These are phyloP conservation scores for Citrus unshiu DNA, from an alignment of 345 rosid species.

Conservation along the genomic window DNA sequence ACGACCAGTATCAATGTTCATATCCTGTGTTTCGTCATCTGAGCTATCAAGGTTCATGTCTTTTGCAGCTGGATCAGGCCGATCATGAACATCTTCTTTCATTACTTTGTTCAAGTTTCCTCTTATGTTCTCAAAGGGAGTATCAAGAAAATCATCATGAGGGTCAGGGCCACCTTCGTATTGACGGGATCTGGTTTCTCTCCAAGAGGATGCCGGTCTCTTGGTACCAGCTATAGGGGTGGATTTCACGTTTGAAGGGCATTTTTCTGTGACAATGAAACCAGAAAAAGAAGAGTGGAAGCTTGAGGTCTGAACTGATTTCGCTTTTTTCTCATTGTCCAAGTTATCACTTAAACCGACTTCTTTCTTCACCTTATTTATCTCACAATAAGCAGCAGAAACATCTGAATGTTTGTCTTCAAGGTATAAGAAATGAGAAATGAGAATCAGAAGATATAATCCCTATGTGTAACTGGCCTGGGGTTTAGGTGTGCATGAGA, in stretches of 20 bases:
- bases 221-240: constrained; percentile 46
- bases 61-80: constrained; percentile 9
- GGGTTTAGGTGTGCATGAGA: neutral
- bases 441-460: neutral
- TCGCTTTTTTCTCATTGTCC: constrained; percentile 33
- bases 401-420: constrained; percentile 22
- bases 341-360: constrained; percentile 18
- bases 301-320: constrained; percentile 34
- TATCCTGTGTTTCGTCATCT: constrained; percentile 76
- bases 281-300: constrained; percentile 26
- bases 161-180: constrained; percentile 56
- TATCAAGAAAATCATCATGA: constrained; percentile 88
- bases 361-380: constrained; percentile 36
- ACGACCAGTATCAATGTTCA: constrained; percentile 40
- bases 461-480: constrained; percentile 6
- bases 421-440: neutral
- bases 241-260: constrained; percentile 35
- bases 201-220: constrained; percentile 70
- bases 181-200: constrained; percentile 66
- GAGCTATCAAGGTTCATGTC: constrained; percentile 32
- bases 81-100: constrained; percentile 29
- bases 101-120: constrained; percentile 37
- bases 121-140: constrained; percentile 65
- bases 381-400: constrained; percentile 18
- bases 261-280: constrained; percentile 19